phyloP scores from a whole-genome alignment of 2,329 filamentous ascomycete genomes.

The Cytospora piceae region DNA sequence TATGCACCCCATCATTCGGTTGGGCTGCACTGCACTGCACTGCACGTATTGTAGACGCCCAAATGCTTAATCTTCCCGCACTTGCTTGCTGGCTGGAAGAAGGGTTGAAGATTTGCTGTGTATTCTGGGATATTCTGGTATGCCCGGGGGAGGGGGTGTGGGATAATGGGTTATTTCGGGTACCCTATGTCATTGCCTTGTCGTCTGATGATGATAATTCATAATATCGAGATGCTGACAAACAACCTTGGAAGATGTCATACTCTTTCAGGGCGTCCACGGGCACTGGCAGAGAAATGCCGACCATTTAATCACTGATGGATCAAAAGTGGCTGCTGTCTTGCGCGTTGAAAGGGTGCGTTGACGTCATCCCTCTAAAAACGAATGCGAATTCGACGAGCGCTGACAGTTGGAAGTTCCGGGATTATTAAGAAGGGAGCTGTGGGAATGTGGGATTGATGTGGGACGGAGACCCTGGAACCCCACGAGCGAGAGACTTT shows the following conservation, averaged over 20 bases:
- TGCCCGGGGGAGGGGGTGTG: too few species aligned
- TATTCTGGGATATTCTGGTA: not conserved
- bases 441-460: not conserved
- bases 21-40: not conserved
- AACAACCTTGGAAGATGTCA: not conserved
- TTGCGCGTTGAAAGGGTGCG: not conserved
- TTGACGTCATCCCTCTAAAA: not conserved
- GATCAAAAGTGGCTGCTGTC: slow-evolving; percentile 3
- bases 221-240: not conserved
- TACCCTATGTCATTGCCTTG: not conserved
- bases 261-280: not conserved
- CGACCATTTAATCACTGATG: not conserved
- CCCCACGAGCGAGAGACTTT: not conserved
- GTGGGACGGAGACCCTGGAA: not conserved
- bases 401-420: not conserved
- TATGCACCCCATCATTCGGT: not conserved
- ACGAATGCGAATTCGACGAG: not conserved
- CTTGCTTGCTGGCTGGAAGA: not conserved
- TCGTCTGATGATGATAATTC: not conserved
- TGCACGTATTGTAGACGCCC: not conserved
- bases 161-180: slow-evolving; percentile 1
- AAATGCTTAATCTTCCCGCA: not conserved
- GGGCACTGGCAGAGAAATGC: not conserved
- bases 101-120: not conserved
- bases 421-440: not conserved